Evolutionary conservation across 2,329 filamentous ascomycete species (phyloP), one percentile per base, ranked within the genome.

Genomic region (Daldinia sp.): DNA sequence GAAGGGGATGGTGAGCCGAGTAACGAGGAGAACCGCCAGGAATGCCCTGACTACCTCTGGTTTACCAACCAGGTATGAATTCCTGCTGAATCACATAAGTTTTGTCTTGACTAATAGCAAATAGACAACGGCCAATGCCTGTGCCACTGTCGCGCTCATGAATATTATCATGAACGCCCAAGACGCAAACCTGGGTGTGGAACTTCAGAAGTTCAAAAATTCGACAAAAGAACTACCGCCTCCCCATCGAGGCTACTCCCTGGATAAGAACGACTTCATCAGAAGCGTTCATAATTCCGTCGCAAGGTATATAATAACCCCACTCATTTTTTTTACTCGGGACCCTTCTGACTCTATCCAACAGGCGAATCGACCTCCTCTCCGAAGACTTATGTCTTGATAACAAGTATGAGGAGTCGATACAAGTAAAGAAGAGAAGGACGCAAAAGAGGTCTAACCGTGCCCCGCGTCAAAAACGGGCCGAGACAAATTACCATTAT

Each of bases 151-250:
- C 51, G 94, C 96, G 3, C 84, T 98, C 72, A 86, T 98, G 74
- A 98, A 98, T 75, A 97, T 98, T 67, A 83, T 97, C 76, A 97
- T 97, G 88, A 98, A 98, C 77, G 86, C 90, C 26, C 82, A 88
- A 0, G 84, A 83, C 0, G 80, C 93, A 3, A 81, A 89, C 10
- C 85, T 98, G 5, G 93, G 94, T 3, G 81, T 88, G n/a, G 84
- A 90, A 66, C 85, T 98, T 1, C 80, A 84, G 30, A 81, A 84
- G 13, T 97, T 98, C 82, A 95, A 93, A 74, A 82, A 89, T 0
- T 88, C 89, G 41, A 97, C 94, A 0, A 83, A 82, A 70, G 76
- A 84, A 13, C 87, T 97, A 69, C 87, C 87, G 15, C 91, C 94
- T 1, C 86, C 91, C 6, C 84, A 93, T 30, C 89, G 94, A 48